Evolutionary conservation across 2,329 filamentous ascomycete species (phyloP).

Genomic region (Epichloe scottii): DNA sequence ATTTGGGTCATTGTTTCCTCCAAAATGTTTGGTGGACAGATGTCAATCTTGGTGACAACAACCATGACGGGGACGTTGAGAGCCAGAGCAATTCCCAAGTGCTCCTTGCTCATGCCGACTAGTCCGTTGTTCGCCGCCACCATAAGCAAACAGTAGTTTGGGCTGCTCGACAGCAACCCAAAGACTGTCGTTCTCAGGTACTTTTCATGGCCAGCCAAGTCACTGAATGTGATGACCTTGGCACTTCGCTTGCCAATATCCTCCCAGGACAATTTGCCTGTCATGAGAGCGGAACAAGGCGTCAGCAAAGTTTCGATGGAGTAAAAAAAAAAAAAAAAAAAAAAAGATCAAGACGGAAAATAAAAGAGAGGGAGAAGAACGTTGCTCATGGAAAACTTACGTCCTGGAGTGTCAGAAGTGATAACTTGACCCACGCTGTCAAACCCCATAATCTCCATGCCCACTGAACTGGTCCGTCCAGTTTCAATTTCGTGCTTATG

Average conservation of each 20-base stretch:
- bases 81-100: conserved; percentile 85
- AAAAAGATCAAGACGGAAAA: not conserved
- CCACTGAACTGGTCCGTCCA: conserved; percentile 87
- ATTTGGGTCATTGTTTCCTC: conserved; percentile 88
- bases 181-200: conserved; percentile 96
- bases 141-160: conserved; percentile 96
- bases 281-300: not conserved
- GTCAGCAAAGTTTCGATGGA: not conserved
- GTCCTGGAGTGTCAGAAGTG: conserved; percentile 66
- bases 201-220: conserved; percentile 88
- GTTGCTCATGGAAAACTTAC: conserved; percentile 35
- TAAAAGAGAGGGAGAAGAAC: not conserved
- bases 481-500: conserved; percentile 98
- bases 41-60: conserved; percentile 95
- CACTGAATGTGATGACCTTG: conserved; percentile 94
- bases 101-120: conserved; percentile 97
- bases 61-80: conserved; percentile 98
- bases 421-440: conserved; percentile 77
- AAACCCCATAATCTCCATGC: conserved; percentile 98
- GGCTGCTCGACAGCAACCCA: conserved; percentile 83
- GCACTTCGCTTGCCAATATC: conserved; percentile 91
- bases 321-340: not conserved
- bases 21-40: conserved; percentile 89
- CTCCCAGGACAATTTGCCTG: conserved; percentile 73
- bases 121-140: conserved; percentile 96